Conservation (phyloP, 1,139 yeast genomes). For the Lodderomyces metapsilosis region DNA sequence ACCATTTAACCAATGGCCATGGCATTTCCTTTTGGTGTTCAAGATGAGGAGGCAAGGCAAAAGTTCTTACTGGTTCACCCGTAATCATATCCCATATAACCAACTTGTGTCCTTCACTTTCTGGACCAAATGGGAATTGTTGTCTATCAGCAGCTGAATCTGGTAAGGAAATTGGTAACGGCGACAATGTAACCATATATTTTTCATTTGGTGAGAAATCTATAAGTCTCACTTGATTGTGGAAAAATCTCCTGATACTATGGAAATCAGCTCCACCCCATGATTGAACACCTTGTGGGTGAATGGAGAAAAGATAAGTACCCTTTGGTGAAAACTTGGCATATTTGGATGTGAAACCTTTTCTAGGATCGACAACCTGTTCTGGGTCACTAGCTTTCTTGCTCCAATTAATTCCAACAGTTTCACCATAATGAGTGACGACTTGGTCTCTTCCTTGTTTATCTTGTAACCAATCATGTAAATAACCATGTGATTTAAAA, state of each 20-base stretch:
- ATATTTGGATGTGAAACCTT: conserved; percentile 82
- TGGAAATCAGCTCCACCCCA: conserved; percentile 92
- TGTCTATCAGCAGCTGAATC: conserved; percentile 63
- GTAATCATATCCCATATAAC: conserved; percentile 91
- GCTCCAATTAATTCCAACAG: conserved; percentile 87
- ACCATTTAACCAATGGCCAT: conserved; percentile 99
- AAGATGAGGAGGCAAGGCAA: conserved; percentile 81
- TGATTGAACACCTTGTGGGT: conserved; percentile 91
- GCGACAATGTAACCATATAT: conserved; percentile 87
- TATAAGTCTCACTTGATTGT: conserved; percentile 84
- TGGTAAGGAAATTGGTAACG: conserved; percentile 74
- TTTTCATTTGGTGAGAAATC: conserved; percentile 94
- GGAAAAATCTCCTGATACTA: conserved; percentile 76
- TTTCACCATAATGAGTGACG: conserved; percentile 74
- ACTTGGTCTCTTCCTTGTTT: conserved; percentile 89
- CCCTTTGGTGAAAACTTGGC: conserved; percentile 95
- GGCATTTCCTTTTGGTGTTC: conserved; percentile 72
- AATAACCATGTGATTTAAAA: conserved; percentile 73
- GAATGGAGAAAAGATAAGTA: conserved; percentile 81
- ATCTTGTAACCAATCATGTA: conserved; percentile 91
- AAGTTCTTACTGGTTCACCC: conserved; percentile 83
- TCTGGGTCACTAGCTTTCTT: conserved; percentile 75
- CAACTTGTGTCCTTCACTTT: conserved; percentile 89
- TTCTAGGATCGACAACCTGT: conserved; percentile 73
- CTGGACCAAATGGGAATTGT: conserved; percentile 79